Evolutionary conservation across 805 yeast species (phyloP), one percentile per base, ranked within the genome.

Genomic region (Clavispora fructus): DNA sequence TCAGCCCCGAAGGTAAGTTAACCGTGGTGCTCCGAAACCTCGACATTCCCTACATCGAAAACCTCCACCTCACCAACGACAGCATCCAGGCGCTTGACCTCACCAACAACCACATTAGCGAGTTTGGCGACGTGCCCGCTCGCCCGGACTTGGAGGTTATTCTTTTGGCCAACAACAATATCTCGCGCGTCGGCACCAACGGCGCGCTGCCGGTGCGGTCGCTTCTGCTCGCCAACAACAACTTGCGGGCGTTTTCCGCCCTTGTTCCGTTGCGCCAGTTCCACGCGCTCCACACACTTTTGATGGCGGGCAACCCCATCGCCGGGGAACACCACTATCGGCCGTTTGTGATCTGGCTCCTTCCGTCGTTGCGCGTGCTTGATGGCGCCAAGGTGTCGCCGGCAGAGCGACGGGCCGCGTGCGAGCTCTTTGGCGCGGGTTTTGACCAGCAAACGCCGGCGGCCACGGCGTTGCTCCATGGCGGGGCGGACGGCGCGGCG

Each of bases 61-160:
- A 67, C 45, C 58, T 71, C 25, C 65, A 64, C 7, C 52, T 56
- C 33, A 58, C 68, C 10, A 55, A 60, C 33, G 63, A 64, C 47
- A 55, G 54, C 38, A 65, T 65, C 60, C 83, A 74, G 49, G 79
- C 74, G 13, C 64, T 92, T 3, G 97, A 92, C 61, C 59, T 92
- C 29, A 79, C 92, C 0, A 83, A 85, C 57, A 92, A 92, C 63
- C 83, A 79, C 30, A 65, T 92, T n/a, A 63, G 73, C 1, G 71
- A 70, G 2, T 53, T 92, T 6, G 72, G 75, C 13, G 71, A 68
- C 57, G 70, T 78, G 32, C 87, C 83, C 0, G 17, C 58, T 4
- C 44, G 37, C 8, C 50, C 75, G 35, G 74, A 72, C 35, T 57
- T 78, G 42, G 73, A 72, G 39, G 77, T 84, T 0, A 55, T 92